Evolutionary conservation across 208 protist species (phyloP), one percentile per base, ranked within the genome.

Genomic region (Leishmania gerbilli): DNA sequence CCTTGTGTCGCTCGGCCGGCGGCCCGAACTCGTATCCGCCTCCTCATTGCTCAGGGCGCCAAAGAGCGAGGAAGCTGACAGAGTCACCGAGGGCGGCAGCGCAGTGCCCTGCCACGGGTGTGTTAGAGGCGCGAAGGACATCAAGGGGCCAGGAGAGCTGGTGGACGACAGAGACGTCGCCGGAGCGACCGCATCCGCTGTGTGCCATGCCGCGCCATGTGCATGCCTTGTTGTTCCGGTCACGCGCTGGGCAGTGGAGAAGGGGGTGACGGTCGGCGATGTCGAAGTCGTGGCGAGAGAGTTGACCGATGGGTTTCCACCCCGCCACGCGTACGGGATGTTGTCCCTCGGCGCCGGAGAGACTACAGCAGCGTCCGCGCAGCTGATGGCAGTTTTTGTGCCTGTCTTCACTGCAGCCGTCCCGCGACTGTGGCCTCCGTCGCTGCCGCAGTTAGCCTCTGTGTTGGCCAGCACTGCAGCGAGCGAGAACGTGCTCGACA

Each of bases 121-220:
- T 11, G 74, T 77, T 24, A 76, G 81, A 37, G 78, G 51, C n/a
- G 68, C 81, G 49, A 84, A 80, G 71, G 58, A 56, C 49, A 80
- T 56, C 19, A 84, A 80, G 27, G 76, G 55, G 15, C 74, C 34
- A 3, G 55, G 51, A 31, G 72, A 67, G 65, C 19, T 51, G 27
- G n/a, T 19, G 15, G 45, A 72, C 19, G 45, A 76, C 31, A 49
- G 42, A 55, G 42, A 34, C 2, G 56, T 9, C 24, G 56, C 31
- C 34, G 74, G n/a, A 62, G 72, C n/a, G 11, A 7, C 45, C n/a
- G 47, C 17, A 62, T 62, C 72, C 17, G 15, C 19, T 19, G 49
- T 62, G 51, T 45, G 47, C 45, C 51, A 45, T 11, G 51, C 34
- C n/a, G 47, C 72, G 31, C 21, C 51, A 13, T 11, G 47, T 21